These are phyloP conservation scores for Monilinia laxa DNA, from an alignment of 2,329 filamentous ascomycete genomes.

Conservation along the genomic window DNA sequence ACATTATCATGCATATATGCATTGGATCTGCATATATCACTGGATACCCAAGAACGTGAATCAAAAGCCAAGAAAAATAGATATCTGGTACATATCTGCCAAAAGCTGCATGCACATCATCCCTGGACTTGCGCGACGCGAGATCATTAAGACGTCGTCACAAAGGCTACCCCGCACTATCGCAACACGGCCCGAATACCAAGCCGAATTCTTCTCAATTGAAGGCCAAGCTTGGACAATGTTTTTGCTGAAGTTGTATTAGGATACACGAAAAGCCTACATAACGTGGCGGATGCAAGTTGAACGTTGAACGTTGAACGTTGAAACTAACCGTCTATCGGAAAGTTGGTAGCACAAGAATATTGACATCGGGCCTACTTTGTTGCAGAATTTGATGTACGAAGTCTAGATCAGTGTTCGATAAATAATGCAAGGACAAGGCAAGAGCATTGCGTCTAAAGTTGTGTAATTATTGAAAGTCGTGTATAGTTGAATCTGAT, in stretches of 20 bases:
- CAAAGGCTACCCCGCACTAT: conserved; percentile 5
- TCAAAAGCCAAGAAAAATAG: background rate
- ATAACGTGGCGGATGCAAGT: background rate
- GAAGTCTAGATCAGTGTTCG: background rate
- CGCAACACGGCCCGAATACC: background rate
- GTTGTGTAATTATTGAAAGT: background rate
- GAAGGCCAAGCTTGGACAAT: background rate
- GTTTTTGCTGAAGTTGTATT: background rate
- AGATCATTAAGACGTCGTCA: background rate
- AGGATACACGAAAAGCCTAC: background rate
- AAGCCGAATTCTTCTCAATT: background rate
- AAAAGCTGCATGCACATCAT: background rate
- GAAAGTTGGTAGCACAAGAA: background rate
- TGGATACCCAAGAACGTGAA: background rate
- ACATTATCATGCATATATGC: background rate
- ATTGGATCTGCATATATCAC: conserved; percentile 2
- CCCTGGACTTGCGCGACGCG: background rate
- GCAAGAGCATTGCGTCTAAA: background rate
- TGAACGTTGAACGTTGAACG: background rate
- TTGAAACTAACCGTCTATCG: too few relatives aligned
- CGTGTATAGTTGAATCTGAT: background rate
- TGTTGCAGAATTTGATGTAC: background rate
- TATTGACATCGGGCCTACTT: background rate
- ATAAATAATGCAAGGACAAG: background rate
- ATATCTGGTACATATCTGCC: background rate